These are phyloP conservation scores for Phytophthora colocasiae DNA, from an alignment of 352 stramenopile species.

Conservation along the genomic window DNA sequence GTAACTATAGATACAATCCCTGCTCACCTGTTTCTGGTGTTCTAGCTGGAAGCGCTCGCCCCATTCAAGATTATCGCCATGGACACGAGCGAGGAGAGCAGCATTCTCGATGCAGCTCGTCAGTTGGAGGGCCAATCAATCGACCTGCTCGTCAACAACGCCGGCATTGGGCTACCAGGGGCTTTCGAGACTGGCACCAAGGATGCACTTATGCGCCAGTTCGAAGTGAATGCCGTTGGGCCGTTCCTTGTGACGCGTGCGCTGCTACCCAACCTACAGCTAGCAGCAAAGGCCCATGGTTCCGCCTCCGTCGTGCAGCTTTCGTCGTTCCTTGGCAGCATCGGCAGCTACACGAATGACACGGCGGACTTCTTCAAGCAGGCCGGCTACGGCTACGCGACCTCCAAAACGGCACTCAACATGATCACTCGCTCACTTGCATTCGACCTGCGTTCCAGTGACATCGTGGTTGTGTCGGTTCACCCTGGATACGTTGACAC, in stretches of 20 bases:
- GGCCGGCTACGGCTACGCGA: slow-evolving; percentile 58
- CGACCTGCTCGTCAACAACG: slow-evolving; percentile 70
- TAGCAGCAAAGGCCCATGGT: slow-evolving; percentile 36
- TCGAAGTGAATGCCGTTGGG: slow-evolving; percentile 20
- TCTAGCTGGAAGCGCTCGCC: slow-evolving; percentile 21
- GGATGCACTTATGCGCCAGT: slow-evolving; percentile 45
- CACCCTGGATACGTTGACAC: slow-evolving; percentile 60
- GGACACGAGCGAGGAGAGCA: slow-evolving; percentile 48
- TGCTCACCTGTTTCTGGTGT: background rate
- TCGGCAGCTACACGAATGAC: slow-evolving; percentile 19
- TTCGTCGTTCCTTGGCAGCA: slow-evolving; percentile 56
- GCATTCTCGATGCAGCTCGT: slow-evolving; percentile 38
- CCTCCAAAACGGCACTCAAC: slow-evolving; percentile 54
- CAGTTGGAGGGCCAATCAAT: slow-evolving; percentile 48
- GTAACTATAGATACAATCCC: background rate
- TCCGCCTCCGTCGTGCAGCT: slow-evolving; percentile 44
- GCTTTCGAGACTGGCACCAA: slow-evolving; percentile 40
- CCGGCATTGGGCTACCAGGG: slow-evolving; percentile 40
- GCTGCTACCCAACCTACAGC: slow-evolving; percentile 48
- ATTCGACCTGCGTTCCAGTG: slow-evolving; percentile 52
- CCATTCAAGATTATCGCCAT: slow-evolving; percentile 50
- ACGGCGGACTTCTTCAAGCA: slow-evolving; percentile 22
- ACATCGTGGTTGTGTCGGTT: slow-evolving; percentile 40
- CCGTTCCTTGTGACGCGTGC: slow-evolving; percentile 54
- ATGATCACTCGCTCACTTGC: slow-evolving; percentile 15